phyloP scores from a whole-genome alignment of 2,329 filamentous ascomycete genomes.

The Penicillium sp. region DNA sequence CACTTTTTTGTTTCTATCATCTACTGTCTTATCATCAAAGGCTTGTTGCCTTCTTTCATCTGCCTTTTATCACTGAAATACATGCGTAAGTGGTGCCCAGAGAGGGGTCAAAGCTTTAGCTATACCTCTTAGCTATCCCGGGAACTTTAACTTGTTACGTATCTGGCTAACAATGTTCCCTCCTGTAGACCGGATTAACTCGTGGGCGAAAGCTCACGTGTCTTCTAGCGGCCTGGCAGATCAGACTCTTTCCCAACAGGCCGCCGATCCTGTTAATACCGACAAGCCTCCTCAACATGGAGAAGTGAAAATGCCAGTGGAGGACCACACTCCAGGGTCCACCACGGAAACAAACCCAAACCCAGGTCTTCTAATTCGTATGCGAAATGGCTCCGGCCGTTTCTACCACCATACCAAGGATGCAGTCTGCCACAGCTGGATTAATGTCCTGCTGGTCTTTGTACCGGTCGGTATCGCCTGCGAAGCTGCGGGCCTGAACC shows the following conservation, averaged over 20 bases:
- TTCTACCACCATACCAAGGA: slow-evolving; percentile 36
- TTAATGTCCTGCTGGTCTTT: slow-evolving; percentile 45
- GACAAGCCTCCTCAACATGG: slow-evolving; percentile 23
- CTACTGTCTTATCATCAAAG: slow-evolving; percentile 9
- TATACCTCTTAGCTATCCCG: neutral
- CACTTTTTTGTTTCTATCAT: neutral
- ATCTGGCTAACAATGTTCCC: slow-evolving; percentile 11
- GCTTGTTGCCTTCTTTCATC: slow-evolving; percentile 18
- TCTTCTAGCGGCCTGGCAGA: slow-evolving; percentile 19
- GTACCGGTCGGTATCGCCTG: slow-evolving; percentile 43
- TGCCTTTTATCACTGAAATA: slow-evolving; percentile 29
- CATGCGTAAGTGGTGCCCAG: slow-evolving; percentile 33
- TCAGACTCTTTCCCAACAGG: neutral
- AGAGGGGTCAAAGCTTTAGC: neutral
- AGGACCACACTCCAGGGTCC: slow-evolving; percentile 18
- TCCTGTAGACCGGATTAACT: slow-evolving; percentile 36
- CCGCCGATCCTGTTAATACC: slow-evolving; percentile 2
- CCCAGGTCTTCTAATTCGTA: slow-evolving; percentile 25
- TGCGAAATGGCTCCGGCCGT: slow-evolving; percentile 32
- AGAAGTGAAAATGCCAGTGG: slow-evolving; percentile 27
- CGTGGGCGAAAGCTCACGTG: slow-evolving; percentile 44
- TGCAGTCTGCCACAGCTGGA: slow-evolving; percentile 41
- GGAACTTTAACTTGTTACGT: neutral
- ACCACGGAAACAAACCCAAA: slow-evolving; percentile 22
- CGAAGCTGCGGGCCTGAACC: slow-evolving; percentile 46